Percentiles rank a stretch among this genome's conserved stretches.
These are phyloP conservation scores for Melampsora americana DNA, from an alignment of 1,284 basidiomycete species.

Conservation along the genomic window DNA sequence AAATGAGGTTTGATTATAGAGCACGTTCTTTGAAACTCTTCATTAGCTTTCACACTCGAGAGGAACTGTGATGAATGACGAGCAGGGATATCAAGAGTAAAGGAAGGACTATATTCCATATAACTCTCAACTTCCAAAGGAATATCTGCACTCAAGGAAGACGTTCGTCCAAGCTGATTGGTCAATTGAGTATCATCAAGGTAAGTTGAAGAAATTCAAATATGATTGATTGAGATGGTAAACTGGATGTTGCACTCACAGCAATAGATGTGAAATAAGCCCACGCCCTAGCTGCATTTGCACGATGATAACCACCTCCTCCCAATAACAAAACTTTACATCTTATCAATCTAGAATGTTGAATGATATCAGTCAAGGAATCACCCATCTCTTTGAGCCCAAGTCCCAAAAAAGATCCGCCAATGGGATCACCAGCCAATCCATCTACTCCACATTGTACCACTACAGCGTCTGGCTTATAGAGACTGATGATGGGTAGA, in stretches of 20 bases:
- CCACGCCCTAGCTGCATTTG: conserved; percentile 81
- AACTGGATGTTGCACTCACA: conserved; percentile 56
- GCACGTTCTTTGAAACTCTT: too few relatives aligned
- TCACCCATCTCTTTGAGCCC: conserved; percentile 62
- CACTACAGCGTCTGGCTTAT: conserved; percentile 72
- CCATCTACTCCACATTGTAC: conserved; percentile 84
- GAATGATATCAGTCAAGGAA: conserved; percentile 69
- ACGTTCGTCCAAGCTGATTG: too few relatives aligned
- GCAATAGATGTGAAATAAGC: conserved; percentile 71
- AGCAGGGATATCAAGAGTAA: too few relatives aligned
- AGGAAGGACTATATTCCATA: too few relatives aligned
- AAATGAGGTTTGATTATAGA: too few relatives aligned
- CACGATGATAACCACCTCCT: conserved; percentile 71
- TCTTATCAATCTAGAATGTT: conserved; percentile 63
- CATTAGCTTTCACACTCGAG: too few relatives aligned
- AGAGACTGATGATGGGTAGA: conserved; percentile 64
- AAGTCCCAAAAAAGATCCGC: conserved; percentile 69
- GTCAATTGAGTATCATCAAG: too few relatives aligned
- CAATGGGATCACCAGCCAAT: conserved; percentile 74
- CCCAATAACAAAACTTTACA: conserved; percentile 57
- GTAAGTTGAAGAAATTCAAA: too few relatives aligned
- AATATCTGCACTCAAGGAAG: too few relatives aligned
- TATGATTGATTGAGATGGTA: too few relatives aligned
- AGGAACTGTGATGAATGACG: too few relatives aligned
- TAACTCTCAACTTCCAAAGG: too few relatives aligned